Evolutionary conservation across 768 basidiomycete species (phyloP).

Genomic region (Suillus decipiens): DNA sequence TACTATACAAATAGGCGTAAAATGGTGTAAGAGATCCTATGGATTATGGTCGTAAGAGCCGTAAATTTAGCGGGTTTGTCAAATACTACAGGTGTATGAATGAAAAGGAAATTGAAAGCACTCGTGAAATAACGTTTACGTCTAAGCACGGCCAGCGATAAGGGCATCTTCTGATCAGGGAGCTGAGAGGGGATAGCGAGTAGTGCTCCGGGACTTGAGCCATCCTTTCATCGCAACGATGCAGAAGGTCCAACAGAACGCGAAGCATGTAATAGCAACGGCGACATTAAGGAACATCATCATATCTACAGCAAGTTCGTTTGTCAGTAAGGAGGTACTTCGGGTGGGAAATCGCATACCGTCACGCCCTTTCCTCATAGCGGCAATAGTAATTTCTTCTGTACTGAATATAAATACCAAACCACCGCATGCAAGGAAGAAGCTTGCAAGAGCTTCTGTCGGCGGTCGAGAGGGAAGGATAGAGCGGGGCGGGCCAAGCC

Average conservation of each 20-base stretch:
- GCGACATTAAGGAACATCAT: constrained; percentile 90
- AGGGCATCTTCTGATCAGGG: constrained; percentile 1
- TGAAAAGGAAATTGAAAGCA: constrained; percentile 3
- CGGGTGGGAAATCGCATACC: constrained; percentile 44
- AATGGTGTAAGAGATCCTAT: not conserved
- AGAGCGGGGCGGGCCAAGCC: constrained; percentile 81
- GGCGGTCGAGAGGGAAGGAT: constrained; percentile 91
- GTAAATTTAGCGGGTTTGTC: not conserved
- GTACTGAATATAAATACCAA: constrained; percentile 87
- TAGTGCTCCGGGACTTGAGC: constrained; percentile 51
- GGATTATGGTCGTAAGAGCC: not conserved
- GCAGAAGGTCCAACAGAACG: constrained; percentile 80
- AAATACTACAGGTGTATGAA: constrained; percentile 2
- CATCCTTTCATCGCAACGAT: constrained; percentile 84
- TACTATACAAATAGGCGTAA: not conserved
- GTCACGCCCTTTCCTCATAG: constrained; percentile 89
- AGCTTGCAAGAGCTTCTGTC: constrained; percentile 86
- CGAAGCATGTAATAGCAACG: constrained; percentile 82
- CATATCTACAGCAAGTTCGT: constrained; percentile 51
- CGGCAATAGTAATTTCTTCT: constrained; percentile 86
- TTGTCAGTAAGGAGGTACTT: not conserved
- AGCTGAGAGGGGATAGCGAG: constrained; percentile 20
- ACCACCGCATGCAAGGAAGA: constrained; percentile 88
- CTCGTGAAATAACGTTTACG: not conserved
- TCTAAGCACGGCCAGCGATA: constrained; percentile 1